Evolutionary conservation across 1,284 basidiomycete species (phyloP).

Genomic region (Megacollybia platyphylla): DNA sequence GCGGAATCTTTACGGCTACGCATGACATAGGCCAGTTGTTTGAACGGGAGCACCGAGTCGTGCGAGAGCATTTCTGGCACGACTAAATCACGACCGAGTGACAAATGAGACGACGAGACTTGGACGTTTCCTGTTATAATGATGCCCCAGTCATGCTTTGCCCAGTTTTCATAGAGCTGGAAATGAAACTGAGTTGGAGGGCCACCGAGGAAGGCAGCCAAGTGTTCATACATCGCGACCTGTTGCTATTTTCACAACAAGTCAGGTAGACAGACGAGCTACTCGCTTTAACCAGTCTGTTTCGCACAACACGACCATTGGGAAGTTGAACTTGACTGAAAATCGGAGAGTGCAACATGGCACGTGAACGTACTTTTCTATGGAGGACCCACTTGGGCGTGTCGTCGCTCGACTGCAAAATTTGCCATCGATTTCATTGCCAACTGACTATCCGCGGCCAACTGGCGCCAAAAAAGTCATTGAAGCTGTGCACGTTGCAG

Average conservation of each 20-base stretch:
- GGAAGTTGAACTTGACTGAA: too few relatives aligned
- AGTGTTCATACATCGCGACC: constrained; percentile 81
- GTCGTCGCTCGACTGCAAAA: constrained; percentile 56
- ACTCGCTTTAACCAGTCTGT: not conserved
- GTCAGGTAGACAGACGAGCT: not conserved
- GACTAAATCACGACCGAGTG: constrained; percentile 72
- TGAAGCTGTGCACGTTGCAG: constrained; percentile 62
- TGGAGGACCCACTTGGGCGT: constrained; percentile 31
- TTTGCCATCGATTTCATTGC: constrained; percentile 84
- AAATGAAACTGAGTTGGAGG: constrained; percentile 56
- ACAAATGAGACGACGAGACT: constrained; percentile 59
- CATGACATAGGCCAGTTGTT: constrained; percentile 34
- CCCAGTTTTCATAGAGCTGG: constrained; percentile 70
- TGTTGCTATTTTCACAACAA: constrained; percentile 12
- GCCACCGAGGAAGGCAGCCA: constrained; percentile 58
- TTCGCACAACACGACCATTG: not conserved
- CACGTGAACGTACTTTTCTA: constrained; percentile 2
- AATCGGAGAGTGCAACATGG: too few relatives aligned
- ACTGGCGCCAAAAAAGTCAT: constrained; percentile 61
- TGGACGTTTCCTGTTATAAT: constrained; percentile 86
- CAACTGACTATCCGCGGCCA: constrained; percentile 93
- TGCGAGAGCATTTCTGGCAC: constrained; percentile 37
- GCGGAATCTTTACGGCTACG: constrained; percentile 18
- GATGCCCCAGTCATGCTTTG: constrained; percentile 75
- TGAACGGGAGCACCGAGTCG: constrained; percentile 36